Evolutionary conservation across 495 filamentous ascomycete species (phyloP).

Genomic region (Xylaria acuta): DNA sequence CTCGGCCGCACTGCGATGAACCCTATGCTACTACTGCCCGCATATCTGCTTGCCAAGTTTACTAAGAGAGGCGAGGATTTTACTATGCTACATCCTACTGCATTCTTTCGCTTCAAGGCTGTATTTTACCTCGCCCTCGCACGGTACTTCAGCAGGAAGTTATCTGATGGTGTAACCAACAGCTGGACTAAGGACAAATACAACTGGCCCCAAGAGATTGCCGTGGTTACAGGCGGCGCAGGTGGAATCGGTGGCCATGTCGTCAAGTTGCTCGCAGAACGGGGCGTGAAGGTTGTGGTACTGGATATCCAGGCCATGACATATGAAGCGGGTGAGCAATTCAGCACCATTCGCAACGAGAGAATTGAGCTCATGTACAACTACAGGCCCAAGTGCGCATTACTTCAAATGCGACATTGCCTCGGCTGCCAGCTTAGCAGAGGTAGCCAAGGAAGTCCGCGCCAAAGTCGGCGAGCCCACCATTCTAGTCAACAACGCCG

Average conservation of each 20-base stretch:
- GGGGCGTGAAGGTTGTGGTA: conserved; percentile 67
- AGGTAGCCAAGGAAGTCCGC: conserved; percentile 57
- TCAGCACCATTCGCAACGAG: not conserved
- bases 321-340: conserved; percentile 57
- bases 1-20: conserved; percentile 64
- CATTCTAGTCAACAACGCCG: conserved; percentile 79
- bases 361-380: not conserved
- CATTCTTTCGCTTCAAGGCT: conserved; percentile 53
- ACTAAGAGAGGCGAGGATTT: conserved; percentile 62
- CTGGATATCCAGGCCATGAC: conserved; percentile 70
- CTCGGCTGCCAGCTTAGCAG: conserved; percentile 53
- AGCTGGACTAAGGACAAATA: conserved; percentile 67
- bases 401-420: conserved; percentile 73
- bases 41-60: conserved; percentile 64
- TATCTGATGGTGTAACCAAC: conserved; percentile 63
- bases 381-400: conserved; percentile 56
- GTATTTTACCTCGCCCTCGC: conserved; percentile 58
- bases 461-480: conserved; percentile 66
- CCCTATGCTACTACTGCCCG: conserved; percentile 64
- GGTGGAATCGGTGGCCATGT: conserved; percentile 70
- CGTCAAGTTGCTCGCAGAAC: conserved; percentile 64
- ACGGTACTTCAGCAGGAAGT: conserved; percentile 53
- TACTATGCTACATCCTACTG: conserved; percentile 54
- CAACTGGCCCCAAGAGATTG: conserved; percentile 73
- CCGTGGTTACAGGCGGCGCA: conserved; percentile 74